Conservation (phyloP, 2,329 filamentous ascomycete species). For the Xylaria polymorpha region DNA sequence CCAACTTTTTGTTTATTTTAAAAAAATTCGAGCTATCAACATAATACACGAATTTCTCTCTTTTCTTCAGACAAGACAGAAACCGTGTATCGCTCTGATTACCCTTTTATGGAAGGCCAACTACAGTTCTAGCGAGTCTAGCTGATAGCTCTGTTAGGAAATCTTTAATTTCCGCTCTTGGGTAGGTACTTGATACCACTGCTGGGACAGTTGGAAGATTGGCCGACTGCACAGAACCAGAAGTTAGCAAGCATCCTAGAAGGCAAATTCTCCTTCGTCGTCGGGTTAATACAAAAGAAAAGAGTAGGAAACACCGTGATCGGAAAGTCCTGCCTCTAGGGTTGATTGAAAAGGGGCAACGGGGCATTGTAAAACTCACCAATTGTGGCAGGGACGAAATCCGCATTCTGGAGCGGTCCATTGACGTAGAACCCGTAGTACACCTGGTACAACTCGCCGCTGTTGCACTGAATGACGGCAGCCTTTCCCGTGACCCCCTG, state of each 20-base stretch:
- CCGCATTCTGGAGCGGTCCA: slow-evolving; percentile 68
- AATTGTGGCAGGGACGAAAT: slow-evolving; percentile 64
- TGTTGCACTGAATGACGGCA: slow-evolving; percentile 66
- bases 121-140: too few species aligned
- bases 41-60: too few species aligned
- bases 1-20: too few species aligned
- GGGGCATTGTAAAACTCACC: slow-evolving; percentile 11
- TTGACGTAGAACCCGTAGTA: slow-evolving; percentile 73
- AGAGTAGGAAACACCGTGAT: neutral
- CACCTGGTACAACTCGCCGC: slow-evolving; percentile 62
- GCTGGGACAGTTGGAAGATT: slow-evolving; percentile 71
- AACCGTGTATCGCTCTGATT: too few species aligned
- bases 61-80: too few species aligned
- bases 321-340: neutral
- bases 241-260: slow-evolving; percentile 7
- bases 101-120: too few species aligned
- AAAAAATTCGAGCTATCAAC: too few species aligned
- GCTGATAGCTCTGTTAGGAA: neutral
- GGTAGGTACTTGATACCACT: slow-evolving; percentile 74
- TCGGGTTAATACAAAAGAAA: neutral
- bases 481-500: slow-evolving; percentile 62
- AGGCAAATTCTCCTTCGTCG: neutral
- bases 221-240: slow-evolving; percentile 57
- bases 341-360: neutral
- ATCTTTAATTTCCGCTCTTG: slow-evolving; percentile 55